Percentiles rank a stretch among this genome's conserved stretches.
These are phyloP conservation scores for Dryas octopetala DNA, from an alignment of 306 rosid genomes.

Conservation along the genomic window DNA sequence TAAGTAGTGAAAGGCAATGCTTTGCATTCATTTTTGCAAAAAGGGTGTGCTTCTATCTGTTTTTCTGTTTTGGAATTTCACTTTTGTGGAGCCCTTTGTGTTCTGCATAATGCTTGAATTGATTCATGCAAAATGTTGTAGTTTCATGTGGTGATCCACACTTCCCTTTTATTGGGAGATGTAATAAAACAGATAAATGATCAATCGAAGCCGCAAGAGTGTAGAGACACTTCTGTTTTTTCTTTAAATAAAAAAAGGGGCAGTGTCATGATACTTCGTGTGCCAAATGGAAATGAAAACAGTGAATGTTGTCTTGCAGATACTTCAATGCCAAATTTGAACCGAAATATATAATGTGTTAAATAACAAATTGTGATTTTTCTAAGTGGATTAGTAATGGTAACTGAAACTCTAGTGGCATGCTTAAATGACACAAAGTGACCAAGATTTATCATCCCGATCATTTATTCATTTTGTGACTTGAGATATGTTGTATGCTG, in stretches of 20 bases:
- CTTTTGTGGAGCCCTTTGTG: neutral
- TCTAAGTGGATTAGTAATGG: neutral
- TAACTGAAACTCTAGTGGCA: no score
- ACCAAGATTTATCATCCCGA: neutral
- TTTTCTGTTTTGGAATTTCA: neutral
- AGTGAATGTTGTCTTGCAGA: neutral
- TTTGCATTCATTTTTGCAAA: constrained; percentile 25
- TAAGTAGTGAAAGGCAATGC: constrained; percentile 38
- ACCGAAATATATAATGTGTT: neutral
- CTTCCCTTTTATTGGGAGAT: no score
- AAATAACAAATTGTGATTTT: neutral
- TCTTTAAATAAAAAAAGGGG: neutral
- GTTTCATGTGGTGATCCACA: neutral
- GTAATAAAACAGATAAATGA: neutral
- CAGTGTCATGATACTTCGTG: neutral
- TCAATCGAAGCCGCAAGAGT: neutral
- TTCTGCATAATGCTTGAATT: neutral
- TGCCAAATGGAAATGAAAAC: neutral
- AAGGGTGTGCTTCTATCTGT: neutral
- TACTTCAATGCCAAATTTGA: neutral
- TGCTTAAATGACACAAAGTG: neutral
- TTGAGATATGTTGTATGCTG: neutral
- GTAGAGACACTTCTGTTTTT: neutral
- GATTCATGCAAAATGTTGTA: neutral
- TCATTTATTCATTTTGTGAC: neutral